Conservation (phyloP, 352 stramenopile genomes). For the Phytophthora syringae region DNA sequence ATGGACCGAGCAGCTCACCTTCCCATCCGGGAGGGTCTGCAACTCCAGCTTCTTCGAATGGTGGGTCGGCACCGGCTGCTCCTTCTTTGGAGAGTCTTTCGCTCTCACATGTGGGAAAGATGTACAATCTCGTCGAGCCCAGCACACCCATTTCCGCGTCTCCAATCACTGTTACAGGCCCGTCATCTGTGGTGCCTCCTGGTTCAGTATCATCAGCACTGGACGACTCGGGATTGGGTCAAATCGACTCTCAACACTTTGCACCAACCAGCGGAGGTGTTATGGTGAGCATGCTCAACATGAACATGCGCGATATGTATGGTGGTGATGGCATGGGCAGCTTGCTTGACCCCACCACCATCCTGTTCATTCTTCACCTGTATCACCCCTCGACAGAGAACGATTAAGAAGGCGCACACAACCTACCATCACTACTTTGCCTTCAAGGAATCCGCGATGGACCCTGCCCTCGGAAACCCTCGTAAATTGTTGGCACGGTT, state of each 20-base stretch:
- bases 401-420: constrained; percentile 69
- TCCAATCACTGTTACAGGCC: constrained; percentile 46
- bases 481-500: constrained; percentile 92
- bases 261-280: constrained; percentile 53
- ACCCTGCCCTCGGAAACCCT: constrained; percentile 80
- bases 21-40: constrained; percentile 25
- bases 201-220: constrained; percentile 37
- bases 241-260: constrained; percentile 74
- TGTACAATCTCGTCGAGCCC: constrained; percentile 84
- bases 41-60: constrained; percentile 26
- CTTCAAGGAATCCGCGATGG: constrained; percentile 84
- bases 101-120: constrained; percentile 76
- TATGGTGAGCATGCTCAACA: constrained; percentile 83
- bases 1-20: constrained; percentile 26
- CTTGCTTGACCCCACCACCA: constrained; percentile 62
- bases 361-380: constrained; percentile 41
- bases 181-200: constrained; percentile 37
- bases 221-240: constrained; percentile 42
- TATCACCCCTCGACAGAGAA: constrained; percentile 68
- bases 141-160: constrained; percentile 63
- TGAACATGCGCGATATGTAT: constrained; percentile 85
- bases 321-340: constrained; percentile 65
- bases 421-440: constrained; percentile 77
- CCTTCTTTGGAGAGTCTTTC: constrained; percentile 77
- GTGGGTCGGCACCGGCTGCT: constrained; percentile 21